phyloP scores from a whole-genome alignment of 345 rosid genomes.

The Iberis pinnata region DNA sequence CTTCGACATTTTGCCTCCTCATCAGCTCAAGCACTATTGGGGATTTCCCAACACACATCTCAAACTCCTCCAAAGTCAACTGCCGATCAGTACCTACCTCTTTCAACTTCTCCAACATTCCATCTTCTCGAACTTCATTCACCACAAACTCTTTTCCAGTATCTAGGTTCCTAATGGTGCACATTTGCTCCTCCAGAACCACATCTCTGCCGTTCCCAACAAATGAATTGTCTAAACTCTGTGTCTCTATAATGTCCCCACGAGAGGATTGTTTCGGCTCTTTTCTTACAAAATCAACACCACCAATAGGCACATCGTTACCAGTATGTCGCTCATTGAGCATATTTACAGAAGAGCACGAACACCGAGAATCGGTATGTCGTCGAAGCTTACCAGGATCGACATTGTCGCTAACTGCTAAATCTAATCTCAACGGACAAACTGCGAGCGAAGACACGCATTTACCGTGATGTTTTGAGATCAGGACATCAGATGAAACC shows the following conservation, averaged over 20 bases:
- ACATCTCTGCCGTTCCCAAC: constrained; percentile 32
- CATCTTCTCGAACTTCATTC: constrained; percentile 76
- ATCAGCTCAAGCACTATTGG: constrained; percentile 87
- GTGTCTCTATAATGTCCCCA: constrained; percentile 27
- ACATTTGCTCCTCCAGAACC: constrained; percentile 35
- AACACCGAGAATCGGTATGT: constrained; percentile 29
- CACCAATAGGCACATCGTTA: constrained; percentile 20
- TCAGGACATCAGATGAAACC: constrained; percentile 34
- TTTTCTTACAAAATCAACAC: constrained; percentile 28
- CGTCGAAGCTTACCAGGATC: constrained; percentile 23
- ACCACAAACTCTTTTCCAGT: constrained; percentile 82
- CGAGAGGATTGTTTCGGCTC: constrained; percentile 30
- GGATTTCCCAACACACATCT: constrained; percentile 83
- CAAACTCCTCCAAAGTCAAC: constrained; percentile 88
- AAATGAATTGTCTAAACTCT: constrained; percentile 14
- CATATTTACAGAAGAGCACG: constrained; percentile 35
- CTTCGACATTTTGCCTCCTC: constrained; percentile 90
- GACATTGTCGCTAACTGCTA: constrained; percentile 23
- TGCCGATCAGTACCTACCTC: constrained; percentile 87
- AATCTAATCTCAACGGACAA: constrained; percentile 53
- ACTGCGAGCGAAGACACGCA: constrained; percentile 15
- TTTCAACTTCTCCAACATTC: constrained; percentile 67
- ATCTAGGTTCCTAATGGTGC: constrained; percentile 78
- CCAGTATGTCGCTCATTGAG: constrained; percentile 21
- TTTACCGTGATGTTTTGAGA: too few relatives aligned